These are phyloP conservation scores for Xylaria sp. DNA, from an alignment of 2,329 filamentous ascomycete genomes.

Conservation along the genomic window DNA sequence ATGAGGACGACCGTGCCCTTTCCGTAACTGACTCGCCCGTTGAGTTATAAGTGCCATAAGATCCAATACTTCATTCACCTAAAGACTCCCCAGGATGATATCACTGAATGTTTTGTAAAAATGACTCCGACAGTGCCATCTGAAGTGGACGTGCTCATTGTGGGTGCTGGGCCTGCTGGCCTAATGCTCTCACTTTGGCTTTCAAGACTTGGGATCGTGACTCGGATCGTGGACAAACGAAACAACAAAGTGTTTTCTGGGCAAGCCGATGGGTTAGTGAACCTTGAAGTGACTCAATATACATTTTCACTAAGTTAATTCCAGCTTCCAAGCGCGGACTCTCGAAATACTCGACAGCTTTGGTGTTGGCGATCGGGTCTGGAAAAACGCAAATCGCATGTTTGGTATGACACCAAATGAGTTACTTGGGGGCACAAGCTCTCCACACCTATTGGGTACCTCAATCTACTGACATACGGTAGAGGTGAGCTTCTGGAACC, in stretches of 20 bases:
- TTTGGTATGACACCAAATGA: conserved; percentile 57
- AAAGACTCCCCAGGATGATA: conserved; percentile 3
- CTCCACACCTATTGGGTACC: conserved; percentile 9
- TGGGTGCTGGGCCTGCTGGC: conserved; percentile 55
- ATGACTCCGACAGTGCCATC: conserved; percentile 18
- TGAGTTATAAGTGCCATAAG: conserved; percentile 3
- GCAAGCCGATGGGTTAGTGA: conserved; percentile 55
- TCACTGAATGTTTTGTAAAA: background rate
- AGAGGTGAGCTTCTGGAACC: conserved; percentile 64
- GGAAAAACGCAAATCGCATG: conserved; percentile 75
- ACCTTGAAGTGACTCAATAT: background rate
- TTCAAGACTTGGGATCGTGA: conserved; percentile 52
- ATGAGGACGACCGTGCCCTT: background rate
- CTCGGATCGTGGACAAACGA: conserved; percentile 59
- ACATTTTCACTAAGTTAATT: background rate
- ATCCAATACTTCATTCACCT: background rate
- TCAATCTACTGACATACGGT: conserved; percentile 4
- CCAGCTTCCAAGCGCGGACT: conserved; percentile 68
- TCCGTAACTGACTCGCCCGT: background rate
- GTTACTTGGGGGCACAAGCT: background rate
- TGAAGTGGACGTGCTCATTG: conserved; percentile 50
- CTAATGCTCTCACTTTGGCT: conserved; percentile 58
- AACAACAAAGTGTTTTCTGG: conserved; percentile 53
- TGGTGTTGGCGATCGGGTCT: conserved; percentile 70
- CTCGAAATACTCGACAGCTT: conserved; percentile 80